Evolutionary conservation across 805 yeast genomes (phyloP).

Genomic region (Barnettozyma populi): DNA sequence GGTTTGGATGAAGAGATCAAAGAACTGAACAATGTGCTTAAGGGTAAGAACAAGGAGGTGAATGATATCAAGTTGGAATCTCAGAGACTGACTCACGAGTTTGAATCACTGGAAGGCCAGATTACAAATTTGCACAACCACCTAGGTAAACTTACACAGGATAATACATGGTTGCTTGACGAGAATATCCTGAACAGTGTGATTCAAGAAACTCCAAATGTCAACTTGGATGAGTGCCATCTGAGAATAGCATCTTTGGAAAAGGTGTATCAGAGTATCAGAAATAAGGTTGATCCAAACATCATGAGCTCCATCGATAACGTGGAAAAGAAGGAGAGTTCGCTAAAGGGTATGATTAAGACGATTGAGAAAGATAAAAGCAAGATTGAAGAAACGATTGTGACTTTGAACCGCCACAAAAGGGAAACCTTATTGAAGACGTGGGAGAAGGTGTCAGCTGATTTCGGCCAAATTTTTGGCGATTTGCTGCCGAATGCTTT

Average conservation of each 20-base stretch:
- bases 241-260: conserved; percentile 50
- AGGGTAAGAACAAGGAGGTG: conserved; percentile 34
- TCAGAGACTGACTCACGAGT: conserved; percentile 50
- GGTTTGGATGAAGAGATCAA: conserved; percentile 75
- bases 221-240: conserved; percentile 58
- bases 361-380: conserved; percentile 86
- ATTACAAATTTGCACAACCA: conserved; percentile 32
- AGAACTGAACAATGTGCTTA: conserved; percentile 46
- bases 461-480: conserved; percentile 85
- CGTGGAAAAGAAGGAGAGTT: conserved; percentile 79
- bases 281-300: conserved; percentile 74
- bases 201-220: conserved; percentile 55
- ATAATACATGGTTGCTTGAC: conserved; percentile 72
- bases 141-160: conserved; percentile 42
- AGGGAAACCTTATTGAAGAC: conserved; percentile 76
- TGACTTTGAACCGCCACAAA: conserved; percentile 78
- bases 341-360: conserved; percentile 71
- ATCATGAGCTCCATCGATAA: conserved; percentile 89
- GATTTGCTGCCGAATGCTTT: conserved; percentile 85
- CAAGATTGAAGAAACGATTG: conserved; percentile 84
- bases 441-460: conserved; percentile 79
- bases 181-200: conserved; percentile 49
- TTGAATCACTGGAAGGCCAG: conserved; percentile 41
- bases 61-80: conserved; percentile 45
- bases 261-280: conserved; percentile 62